phyloP scores from a whole-genome alignment of 1,139 yeast species.

The Spathaspora jeffriesii region DNA sequence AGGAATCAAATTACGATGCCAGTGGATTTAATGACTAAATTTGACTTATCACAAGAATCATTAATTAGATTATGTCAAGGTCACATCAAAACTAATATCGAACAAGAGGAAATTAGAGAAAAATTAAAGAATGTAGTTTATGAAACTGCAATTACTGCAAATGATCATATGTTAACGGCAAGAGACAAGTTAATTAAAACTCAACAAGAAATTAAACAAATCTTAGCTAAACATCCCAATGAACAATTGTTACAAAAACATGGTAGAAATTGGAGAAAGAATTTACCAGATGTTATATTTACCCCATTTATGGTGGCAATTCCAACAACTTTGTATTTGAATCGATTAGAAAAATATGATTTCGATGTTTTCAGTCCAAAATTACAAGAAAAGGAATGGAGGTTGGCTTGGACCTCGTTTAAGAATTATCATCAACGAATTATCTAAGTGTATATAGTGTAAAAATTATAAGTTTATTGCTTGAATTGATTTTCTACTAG shows the following conservation, averaged over 20 bases:
- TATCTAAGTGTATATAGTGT: slow-evolving; percentile 20
- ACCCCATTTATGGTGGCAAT: slow-evolving; percentile 69
- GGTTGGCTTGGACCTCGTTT: slow-evolving; percentile 68
- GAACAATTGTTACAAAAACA: slow-evolving; percentile 33
- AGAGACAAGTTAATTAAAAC: slow-evolving; percentile 48
- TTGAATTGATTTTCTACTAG: neutral
- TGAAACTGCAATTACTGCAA: slow-evolving; percentile 73
- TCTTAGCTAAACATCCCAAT: slow-evolving; percentile 21
- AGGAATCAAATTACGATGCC: slow-evolving; percentile 64
- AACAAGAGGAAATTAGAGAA: slow-evolving; percentile 28
- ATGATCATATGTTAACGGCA: slow-evolving; percentile 78
- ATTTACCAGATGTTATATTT: slow-evolving; percentile 65
- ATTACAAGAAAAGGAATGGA: slow-evolving; percentile 65
- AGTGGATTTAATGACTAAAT: slow-evolving; percentile 54
- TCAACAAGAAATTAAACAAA: slow-evolving; percentile 29
- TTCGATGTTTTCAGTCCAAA: slow-evolving; percentile 59
- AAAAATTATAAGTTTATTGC: neutral
- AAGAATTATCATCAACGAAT: slow-evolving; percentile 47
- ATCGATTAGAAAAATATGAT: slow-evolving; percentile 59
- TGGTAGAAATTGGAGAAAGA: slow-evolving; percentile 40
- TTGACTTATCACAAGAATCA: slow-evolving; percentile 64
- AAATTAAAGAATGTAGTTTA: slow-evolving; percentile 61
- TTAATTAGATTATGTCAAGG: slow-evolving; percentile 54
- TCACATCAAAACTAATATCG: slow-evolving; percentile 27
- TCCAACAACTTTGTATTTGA: slow-evolving; percentile 66